These are phyloP conservation scores for Gracilariopsis chorda DNA, from an alignment of 23 red algal species.

Conservation along the genomic window DNA sequence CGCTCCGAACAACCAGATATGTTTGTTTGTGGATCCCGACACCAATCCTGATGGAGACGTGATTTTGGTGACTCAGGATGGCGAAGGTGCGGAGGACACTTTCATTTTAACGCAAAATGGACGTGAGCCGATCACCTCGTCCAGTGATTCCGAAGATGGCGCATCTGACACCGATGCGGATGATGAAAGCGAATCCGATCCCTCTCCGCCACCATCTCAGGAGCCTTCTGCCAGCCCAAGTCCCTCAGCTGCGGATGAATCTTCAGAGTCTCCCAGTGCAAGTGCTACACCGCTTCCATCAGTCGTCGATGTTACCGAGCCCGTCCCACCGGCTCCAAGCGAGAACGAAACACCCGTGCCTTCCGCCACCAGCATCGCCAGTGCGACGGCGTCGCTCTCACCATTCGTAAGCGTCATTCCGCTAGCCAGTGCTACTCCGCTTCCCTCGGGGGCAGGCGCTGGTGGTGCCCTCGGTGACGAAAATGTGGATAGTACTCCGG, in stretches of 20 bases:
- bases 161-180: not conserved
- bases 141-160: not conserved
- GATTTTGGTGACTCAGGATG: not conserved
- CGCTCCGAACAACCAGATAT: not conserved
- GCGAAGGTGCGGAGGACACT: not conserved
- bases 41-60: slow-evolving; percentile 17
- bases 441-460: no score
- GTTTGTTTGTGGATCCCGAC: slow-evolving; percentile 12
- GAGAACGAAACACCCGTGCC: not conserved
- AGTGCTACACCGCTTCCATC: not conserved
- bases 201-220: not conserved
- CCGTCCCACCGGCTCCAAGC: not conserved
- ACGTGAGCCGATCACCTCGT: not conserved
- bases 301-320: not conserved
- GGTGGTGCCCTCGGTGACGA: not conserved
- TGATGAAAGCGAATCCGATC: not conserved
- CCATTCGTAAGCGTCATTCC: not conserved
- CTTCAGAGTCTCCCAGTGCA: no score
- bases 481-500: not conserved
- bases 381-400: not conserved
- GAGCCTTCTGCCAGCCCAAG: not conserved
- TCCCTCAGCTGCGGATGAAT: not conserved
- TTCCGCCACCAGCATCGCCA: not conserved
- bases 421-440: not conserved
- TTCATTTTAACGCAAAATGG: not conserved